phyloP scores from a whole-genome alignment of 2,329 filamentous ascomycete species.

The Trichoderma breve region DNA sequence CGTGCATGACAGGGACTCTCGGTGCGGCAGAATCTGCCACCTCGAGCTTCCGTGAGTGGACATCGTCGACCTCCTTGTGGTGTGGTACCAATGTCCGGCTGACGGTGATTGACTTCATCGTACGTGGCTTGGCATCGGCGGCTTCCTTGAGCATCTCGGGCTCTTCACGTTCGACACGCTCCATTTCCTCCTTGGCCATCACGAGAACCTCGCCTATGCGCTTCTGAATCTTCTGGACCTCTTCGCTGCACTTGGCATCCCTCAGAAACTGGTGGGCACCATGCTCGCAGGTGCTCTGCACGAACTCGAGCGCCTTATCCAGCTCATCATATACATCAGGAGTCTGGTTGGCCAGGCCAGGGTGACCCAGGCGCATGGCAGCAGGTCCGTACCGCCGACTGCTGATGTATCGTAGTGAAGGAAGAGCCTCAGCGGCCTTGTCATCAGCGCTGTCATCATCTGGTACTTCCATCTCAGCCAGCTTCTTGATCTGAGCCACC shows the following conservation, averaged over 20 bases:
- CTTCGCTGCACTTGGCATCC: constrained; percentile 77
- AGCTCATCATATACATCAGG: constrained; percentile 66
- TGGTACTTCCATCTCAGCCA: constrained; percentile 59
- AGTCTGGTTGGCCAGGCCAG: constrained; percentile 26
- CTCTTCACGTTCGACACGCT: constrained; percentile 54
- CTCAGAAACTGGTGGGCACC: constrained; percentile 88
- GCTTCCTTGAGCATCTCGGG: constrained; percentile 42
- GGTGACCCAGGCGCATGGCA: constrained; percentile 28
- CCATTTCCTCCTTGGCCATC: constrained; percentile 58
- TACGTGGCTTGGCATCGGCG: constrained; percentile 44
- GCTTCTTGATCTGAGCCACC: constrained; percentile 62
- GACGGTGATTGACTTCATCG: constrained; percentile 53
- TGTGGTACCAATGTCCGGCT: constrained; percentile 43
- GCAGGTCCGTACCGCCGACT: constrained; percentile 35
- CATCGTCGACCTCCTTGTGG: constrained; percentile 30
- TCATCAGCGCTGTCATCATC: constrained; percentile 45
- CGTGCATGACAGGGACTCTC: constrained; percentile 23
- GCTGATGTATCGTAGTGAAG: constrained; percentile 42
- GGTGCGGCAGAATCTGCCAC: constrained; percentile 19
- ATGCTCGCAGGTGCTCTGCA: constrained; percentile 78
- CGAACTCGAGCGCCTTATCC: constrained; percentile 75
- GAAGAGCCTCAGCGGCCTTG: constrained; percentile 32
- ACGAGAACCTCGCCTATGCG: constrained; percentile 63
- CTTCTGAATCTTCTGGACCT: constrained; percentile 67
- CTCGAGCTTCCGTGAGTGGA: constrained; percentile 27